Evolutionary conservation across 2,329 filamentous ascomycete species (phyloP).

Genomic region (Penicillium sp.): DNA sequence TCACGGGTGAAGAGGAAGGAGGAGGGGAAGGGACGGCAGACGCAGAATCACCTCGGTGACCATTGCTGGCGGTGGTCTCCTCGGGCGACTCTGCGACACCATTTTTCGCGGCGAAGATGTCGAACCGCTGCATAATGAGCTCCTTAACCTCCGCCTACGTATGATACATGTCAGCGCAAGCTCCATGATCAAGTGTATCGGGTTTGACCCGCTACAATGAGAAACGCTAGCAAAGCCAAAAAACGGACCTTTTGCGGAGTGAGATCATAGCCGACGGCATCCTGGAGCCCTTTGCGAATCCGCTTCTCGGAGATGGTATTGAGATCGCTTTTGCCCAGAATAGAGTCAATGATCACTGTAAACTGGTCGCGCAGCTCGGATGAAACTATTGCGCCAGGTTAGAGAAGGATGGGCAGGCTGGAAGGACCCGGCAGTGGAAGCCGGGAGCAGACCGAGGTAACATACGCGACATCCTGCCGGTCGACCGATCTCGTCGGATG

Average conservation of each 20-base stretch:
- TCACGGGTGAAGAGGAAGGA: slow-evolving; percentile 42
- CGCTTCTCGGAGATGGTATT: slow-evolving; percentile 68
- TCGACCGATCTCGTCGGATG: slow-evolving; percentile 5
- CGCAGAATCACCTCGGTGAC: slow-evolving; percentile 31
- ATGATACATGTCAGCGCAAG: not conserved
- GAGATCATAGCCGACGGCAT: slow-evolving; percentile 64
- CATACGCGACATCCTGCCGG: slow-evolving; percentile 45
- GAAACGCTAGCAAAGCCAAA: not conserved
- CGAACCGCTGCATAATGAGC: slow-evolving; percentile 75
- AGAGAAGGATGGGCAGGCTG: slow-evolving; percentile 26
- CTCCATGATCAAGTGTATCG: not conserved
- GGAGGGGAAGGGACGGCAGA: slow-evolving; percentile 37
- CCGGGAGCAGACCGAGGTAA: slow-evolving; percentile 28
- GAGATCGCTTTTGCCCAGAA: slow-evolving; percentile 63
- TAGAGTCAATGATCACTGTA: slow-evolving; percentile 65
- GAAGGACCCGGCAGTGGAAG: slow-evolving; percentile 22
- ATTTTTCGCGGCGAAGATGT: slow-evolving; percentile 61
- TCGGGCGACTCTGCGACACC: slow-evolving; percentile 41
- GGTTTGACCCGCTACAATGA: not conserved
- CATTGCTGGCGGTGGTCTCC: slow-evolving; percentile 38
- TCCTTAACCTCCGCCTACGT: slow-evolving; percentile 69
- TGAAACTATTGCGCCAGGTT: slow-evolving; percentile 47
- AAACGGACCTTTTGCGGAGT: slow-evolving; percentile 62
- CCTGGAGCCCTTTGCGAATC: slow-evolving; percentile 67
- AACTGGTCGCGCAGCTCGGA: slow-evolving; percentile 56